Evolutionary conservation across 2,329 filamentous ascomycete species (phyloP).

Genomic region (Botrytis fabae): DNA sequence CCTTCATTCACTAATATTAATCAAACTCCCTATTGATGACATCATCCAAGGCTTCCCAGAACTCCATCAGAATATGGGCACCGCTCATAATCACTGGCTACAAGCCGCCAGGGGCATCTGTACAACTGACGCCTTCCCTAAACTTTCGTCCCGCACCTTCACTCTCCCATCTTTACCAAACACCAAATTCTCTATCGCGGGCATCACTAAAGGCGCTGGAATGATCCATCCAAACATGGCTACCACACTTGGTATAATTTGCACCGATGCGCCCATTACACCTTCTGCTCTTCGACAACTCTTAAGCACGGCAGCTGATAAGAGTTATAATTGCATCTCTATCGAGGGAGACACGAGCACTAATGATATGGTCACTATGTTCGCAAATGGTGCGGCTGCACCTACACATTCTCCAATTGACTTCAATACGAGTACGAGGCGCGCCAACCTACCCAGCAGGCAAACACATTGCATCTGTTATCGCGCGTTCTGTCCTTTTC

Average conservation of each 20-base stretch:
- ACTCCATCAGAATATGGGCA: constrained; percentile 30
- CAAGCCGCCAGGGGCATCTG: constrained; percentile 86
- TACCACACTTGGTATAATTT: constrained; percentile 86
- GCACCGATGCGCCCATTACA: constrained; percentile 83
- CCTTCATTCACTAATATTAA: neutral
- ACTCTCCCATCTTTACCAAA: constrained; percentile 76
- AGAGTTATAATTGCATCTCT: constrained; percentile 4
- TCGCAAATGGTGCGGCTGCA: neutral
- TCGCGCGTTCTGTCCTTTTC: neutral
- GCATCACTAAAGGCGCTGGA: constrained; percentile 96
- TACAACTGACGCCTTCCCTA: constrained; percentile 98
- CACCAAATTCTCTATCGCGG: constrained; percentile 79
- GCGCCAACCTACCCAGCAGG: neutral
- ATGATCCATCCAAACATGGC: constrained; percentile 99
- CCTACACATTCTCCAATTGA: neutral
- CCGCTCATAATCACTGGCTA: constrained; percentile 83
- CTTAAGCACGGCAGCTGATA: neutral
- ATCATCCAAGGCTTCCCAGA: neutral
- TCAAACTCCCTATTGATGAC: constrained; percentile 1
- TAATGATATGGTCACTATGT: neutral
- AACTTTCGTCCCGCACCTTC: constrained; percentile 84
- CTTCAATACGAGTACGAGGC: constrained; percentile 5
- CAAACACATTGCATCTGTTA: neutral
- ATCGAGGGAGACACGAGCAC: constrained; percentile 11
- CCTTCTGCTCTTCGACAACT: constrained; percentile 43